Base-by-base conservation (phyloP, 2,329 filamentous ascomycete genomes). In the Fusarium brevicatenulatum region DNA sequence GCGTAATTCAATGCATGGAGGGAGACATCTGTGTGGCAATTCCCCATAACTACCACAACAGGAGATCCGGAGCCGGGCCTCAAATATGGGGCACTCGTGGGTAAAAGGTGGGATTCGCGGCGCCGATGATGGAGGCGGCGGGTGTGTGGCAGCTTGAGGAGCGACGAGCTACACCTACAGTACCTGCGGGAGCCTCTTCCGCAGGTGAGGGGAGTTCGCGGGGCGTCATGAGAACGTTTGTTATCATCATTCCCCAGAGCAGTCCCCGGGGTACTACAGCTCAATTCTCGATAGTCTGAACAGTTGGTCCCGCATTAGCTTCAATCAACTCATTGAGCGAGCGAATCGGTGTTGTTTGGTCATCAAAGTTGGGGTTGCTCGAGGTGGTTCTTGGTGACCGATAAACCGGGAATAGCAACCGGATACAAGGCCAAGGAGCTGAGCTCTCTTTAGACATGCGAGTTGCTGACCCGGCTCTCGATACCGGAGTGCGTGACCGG, bases 21-120 rank as follows among this genome's bases (percentile, higher is more conserved):
- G 23, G 54, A 49, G 54, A 15, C 18, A 49, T 49, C 54, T 36
- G 40, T 49, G 54, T 57, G 54, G 54, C 54, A 36, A 57, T 49
- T n/a, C 54, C 37, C 54, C 40, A 34, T 47, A 21, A 21, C 42
- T 36, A 46, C 40, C 54, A 57, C 34, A 40, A 54, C n/a, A 57
- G 23, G n/a, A 46, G 25, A 55, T 71, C 75, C 72, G 72, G 68
- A 76, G 76, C 72, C 72, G 75, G 76, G 76, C 67, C 72, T 66
- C 70, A 70, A 72, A 69, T 70, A 72, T 70, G 68, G 71, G 71
- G 32, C 25, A 39, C 23, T 47, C 34, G n/a, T 67, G 64, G 65
- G 52, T 50, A 28, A 53, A 44, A 67, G 49, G 71, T 73, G 67
- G 63, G 71, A 61, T 71, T 52, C 34, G 43, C 39, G 49, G 70